A percentile compares a stretch with the other conserved stretches of the same genome.
Conservation (phyloP, 2,329 filamentous ascomycete genomes). For the Cercospora citrullina region DNA sequence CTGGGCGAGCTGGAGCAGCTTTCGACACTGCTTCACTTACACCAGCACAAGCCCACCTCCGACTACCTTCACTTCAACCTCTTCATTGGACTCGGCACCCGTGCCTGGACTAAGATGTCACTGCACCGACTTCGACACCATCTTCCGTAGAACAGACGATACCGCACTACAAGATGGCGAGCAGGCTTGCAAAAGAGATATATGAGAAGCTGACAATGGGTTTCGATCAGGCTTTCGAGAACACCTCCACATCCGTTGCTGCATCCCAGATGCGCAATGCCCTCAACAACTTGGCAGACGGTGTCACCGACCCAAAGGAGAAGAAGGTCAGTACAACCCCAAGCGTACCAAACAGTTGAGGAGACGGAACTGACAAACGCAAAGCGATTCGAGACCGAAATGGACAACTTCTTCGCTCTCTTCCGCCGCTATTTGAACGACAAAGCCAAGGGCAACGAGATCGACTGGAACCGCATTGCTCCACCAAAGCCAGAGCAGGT, state of each 20-base stretch:
- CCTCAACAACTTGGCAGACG: slow-evolving; percentile 87
- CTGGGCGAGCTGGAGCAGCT: not conserved
- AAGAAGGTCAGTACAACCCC: slow-evolving; percentile 66
- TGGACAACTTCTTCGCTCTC: slow-evolving; percentile 99
- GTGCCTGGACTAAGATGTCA: not conserved
- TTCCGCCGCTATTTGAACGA: slow-evolving; percentile 98
- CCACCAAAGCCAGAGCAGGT: slow-evolving; percentile 93
- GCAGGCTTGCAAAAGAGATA: slow-evolving; percentile 17
- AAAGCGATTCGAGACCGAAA: slow-evolving; percentile 91
- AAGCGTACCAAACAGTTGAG: not conserved
- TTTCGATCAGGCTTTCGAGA: slow-evolving; percentile 82
- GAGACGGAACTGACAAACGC: slow-evolving; percentile 6
- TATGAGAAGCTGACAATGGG: slow-evolving; percentile 21
- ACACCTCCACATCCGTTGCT: slow-evolving; percentile 96
- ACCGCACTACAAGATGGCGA: slow-evolving; percentile 9
- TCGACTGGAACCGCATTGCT: slow-evolving; percentile 94
- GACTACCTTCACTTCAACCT: not conserved
- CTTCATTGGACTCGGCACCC: not conserved
- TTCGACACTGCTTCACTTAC: not conserved
- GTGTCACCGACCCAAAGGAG: slow-evolving; percentile 73
- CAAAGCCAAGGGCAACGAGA: slow-evolving; percentile 96
- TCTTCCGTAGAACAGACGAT: not conserved
- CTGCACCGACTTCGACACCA: not conserved
- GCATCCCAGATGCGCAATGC: slow-evolving; percentile 99
- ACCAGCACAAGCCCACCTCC: not conserved